These are phyloP conservation scores for Chalciporus piperatus DNA, from an alignment of 768 basidiomycete species.

Conservation along the genomic window DNA sequence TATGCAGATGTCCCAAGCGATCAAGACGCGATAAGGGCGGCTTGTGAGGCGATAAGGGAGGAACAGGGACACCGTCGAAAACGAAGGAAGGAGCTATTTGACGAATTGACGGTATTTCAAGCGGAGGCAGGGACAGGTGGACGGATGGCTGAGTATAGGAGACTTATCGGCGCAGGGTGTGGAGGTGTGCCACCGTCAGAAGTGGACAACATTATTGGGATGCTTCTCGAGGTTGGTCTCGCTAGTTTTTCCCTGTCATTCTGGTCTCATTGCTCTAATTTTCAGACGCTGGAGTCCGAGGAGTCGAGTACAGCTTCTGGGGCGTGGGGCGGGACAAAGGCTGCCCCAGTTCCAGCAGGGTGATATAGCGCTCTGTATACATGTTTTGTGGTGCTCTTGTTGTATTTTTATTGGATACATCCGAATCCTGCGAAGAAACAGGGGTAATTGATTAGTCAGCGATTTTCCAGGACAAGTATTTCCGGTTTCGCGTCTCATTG, in stretches of 20 bases:
- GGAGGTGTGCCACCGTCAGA: slow-evolving; percentile 84
- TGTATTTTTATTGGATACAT: not conserved
- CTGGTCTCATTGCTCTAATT: slow-evolving; percentile 3
- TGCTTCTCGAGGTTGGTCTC: slow-evolving; percentile 73
- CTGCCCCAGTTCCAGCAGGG: slow-evolving; percentile 19
- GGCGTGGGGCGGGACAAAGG: slow-evolving; percentile 37
- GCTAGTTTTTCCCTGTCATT: not conserved
- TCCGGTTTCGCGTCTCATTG: too few species aligned
- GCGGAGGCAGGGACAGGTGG: slow-evolving; percentile 90
- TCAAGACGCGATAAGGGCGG: slow-evolving; percentile 48
- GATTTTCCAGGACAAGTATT: not conserved
- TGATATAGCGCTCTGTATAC: slow-evolving; percentile 11
- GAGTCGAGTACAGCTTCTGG: slow-evolving; percentile 62
- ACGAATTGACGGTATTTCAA: slow-evolving; percentile 74
- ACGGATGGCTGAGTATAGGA: slow-evolving; percentile 84
- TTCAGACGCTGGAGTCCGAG: slow-evolving; percentile 79
- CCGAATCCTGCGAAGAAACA: not conserved
- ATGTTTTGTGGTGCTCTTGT: not conserved
- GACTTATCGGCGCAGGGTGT: slow-evolving; percentile 87
- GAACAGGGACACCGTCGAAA: slow-evolving; percentile 66
- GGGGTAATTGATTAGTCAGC: slow-evolving; percentile 22
- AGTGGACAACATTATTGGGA: slow-evolving; percentile 81
- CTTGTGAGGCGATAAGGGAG: slow-evolving; percentile 60
- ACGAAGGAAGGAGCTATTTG: slow-evolving; percentile 70
- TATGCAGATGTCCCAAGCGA: slow-evolving; percentile 58